Percentiles rank a stretch among this genome's conserved stretches.
Evolutionary conservation across 805 yeast genomes (phyloP).

Genomic region (Lachancea sp.): DNA sequence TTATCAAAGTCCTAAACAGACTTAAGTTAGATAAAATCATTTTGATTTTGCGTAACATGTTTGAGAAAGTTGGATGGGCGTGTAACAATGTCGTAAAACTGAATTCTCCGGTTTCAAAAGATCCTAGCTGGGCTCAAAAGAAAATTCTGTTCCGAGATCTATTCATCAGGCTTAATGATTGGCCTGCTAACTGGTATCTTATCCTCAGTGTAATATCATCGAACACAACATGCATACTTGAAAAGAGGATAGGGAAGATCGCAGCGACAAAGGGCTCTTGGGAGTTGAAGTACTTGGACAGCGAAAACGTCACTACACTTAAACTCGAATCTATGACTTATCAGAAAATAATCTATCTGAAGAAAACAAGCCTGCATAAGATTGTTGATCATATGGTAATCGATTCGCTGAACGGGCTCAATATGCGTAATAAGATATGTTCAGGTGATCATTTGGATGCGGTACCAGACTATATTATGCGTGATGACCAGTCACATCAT

Average conservation of each 20-base stretch:
- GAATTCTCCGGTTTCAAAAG: constrained; percentile 20
- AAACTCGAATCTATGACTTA: constrained; percentile 32
- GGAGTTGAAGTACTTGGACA: constrained; percentile 30
- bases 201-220: constrained; percentile 31
- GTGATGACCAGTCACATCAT: constrained; percentile 4
- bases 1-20: constrained; percentile 24
- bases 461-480: constrained; percentile 23
- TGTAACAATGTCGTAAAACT: constrained; percentile 26
- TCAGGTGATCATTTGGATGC: constrained; percentile 13
- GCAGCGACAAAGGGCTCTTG: constrained; percentile 29
- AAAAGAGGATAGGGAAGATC: constrained; percentile 32
- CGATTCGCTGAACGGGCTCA: constrained; percentile 32
- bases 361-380: constrained; percentile 28
- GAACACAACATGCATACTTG: constrained; percentile 28
- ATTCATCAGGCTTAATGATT: constrained; percentile 29
- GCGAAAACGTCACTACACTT: constrained; percentile 18
- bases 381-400: constrained; percentile 33
- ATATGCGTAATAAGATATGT: constrained; percentile 27
- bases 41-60: constrained; percentile 29
- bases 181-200: constrained; percentile 35
- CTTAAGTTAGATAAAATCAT: constrained; percentile 30
- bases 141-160: constrained; percentile 16
- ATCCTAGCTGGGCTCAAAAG: constrained; percentile 10
- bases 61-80: constrained; percentile 34
- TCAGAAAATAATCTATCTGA: constrained; percentile 28